Conservation (phyloP, 2,329 filamentous ascomycete genomes). For the Claviceps pusilla region DNA sequence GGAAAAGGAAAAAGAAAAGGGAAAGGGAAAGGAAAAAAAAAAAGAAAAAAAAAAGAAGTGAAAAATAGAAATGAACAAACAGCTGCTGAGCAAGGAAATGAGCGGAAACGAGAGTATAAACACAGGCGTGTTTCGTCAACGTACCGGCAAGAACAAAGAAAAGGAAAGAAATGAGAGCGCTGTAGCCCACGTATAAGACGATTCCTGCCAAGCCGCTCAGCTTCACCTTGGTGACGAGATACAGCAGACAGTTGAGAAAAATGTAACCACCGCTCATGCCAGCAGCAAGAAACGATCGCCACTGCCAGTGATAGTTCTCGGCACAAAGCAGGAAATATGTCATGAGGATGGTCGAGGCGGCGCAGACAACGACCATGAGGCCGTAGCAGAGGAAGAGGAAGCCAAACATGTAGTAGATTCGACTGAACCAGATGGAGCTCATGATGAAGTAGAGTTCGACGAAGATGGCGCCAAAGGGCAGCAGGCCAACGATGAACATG, state of each 20-base stretch:
- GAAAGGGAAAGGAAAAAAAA: constrained; percentile 47
- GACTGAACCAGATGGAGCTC: constrained; percentile 96
- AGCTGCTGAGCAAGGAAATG: no score
- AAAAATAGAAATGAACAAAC: no score
- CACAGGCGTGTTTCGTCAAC: constrained; percentile 15
- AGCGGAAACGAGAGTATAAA: constrained; percentile 8
- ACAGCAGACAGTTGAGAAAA: constrained; percentile 79
- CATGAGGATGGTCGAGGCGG: constrained; percentile 81
- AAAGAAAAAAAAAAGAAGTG: not conserved
- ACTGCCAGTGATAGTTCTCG: constrained; percentile 98
- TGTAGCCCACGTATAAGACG: constrained; percentile 89
- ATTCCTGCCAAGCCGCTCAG: constrained; percentile 74
- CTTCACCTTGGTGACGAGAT: constrained; percentile 77
- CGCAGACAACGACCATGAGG: constrained; percentile 90
- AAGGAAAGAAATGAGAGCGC: constrained; percentile 70
- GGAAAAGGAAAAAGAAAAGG: no score
- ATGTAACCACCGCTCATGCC: constrained; percentile 86
- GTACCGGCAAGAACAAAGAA: constrained; percentile 90
- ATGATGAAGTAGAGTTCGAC: constrained; percentile 99
- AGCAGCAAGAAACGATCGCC: constrained; percentile 83
- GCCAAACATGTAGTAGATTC: constrained; percentile 99
- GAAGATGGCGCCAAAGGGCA: constrained; percentile 93
- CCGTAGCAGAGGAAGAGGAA: constrained; percentile 97
- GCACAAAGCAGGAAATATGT: constrained; percentile 92
- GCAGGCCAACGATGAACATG: constrained; percentile 78